Evolutionary conservation across 2,329 filamentous ascomycete genomes (phyloP).

Genomic region (Chrysosporium keratinophilum): DNA sequence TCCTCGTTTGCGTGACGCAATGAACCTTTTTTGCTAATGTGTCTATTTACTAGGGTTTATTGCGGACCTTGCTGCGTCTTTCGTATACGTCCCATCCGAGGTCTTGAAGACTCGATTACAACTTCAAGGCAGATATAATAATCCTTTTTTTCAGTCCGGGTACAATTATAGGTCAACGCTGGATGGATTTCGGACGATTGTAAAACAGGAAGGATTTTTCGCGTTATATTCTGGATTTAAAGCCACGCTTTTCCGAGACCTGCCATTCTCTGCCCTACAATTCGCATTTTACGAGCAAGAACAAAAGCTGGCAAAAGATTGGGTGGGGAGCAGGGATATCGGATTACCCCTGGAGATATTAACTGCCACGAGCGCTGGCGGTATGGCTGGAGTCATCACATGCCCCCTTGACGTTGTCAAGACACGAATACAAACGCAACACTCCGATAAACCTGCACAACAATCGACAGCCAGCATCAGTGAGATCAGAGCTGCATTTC

Average conservation of each 20-base stretch:
- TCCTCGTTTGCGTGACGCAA: not conserved
- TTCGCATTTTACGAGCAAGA: slow-evolving; percentile 98
- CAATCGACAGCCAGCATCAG: slow-evolving; percentile 18
- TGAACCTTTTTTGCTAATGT: slow-evolving; percentile 18
- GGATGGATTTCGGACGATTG: slow-evolving; percentile 77
- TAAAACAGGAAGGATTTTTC: slow-evolving; percentile 66
- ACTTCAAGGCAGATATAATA: slow-evolving; percentile 88
- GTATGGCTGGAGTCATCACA: slow-evolving; percentile 85
- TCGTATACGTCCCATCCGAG: slow-evolving; percentile 93
- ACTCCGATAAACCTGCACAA: slow-evolving; percentile 37
- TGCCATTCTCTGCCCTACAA: slow-evolving; percentile 91
- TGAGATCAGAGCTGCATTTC: slow-evolving; percentile 1
- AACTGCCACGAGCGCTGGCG: slow-evolving; percentile 81
- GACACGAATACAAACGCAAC: slow-evolving; percentile 88
- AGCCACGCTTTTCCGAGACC: slow-evolving; percentile 83
- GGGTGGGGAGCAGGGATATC: slow-evolving; percentile 71
- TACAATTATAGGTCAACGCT: slow-evolving; percentile 88
- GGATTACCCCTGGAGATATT: slow-evolving; percentile 75
- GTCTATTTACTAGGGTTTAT: slow-evolving; percentile 54
- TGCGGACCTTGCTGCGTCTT: slow-evolving; percentile 80
- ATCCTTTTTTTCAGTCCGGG: slow-evolving; percentile 82
- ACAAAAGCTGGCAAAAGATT: slow-evolving; percentile 66
- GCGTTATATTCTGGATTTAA: slow-evolving; percentile 97
- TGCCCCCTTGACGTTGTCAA: slow-evolving; percentile 97
- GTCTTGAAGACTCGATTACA: slow-evolving; percentile 96